Evolutionary conservation across 805 yeast genomes (phyloP), one percentile per base, ranked within the genome.

Genomic region (Kodamaea hsintzibuensis): DNA sequence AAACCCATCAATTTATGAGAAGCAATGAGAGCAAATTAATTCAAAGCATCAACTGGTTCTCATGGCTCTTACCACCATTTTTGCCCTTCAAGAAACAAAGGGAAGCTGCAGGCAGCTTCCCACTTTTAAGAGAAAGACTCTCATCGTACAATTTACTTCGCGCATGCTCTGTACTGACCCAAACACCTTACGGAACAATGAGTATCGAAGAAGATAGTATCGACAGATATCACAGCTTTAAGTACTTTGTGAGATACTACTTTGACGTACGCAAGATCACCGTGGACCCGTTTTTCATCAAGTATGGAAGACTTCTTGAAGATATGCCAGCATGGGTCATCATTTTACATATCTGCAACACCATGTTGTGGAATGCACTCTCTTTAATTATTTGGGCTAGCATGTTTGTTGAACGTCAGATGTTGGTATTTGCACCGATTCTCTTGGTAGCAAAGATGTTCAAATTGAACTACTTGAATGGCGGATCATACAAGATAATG

Each of bases 201-300:
- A 17, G 52, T 40, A n/a, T 27, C 8, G 47, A 49, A 22, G 42
- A 52, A 58, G 7, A 30, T 49, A 39, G 22, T 35, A 38, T 47
- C 55, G 37, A 50, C 49, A 47, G 43, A 14, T 55, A 42, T 19
- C 47, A 55, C 7, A 43, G 43, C 17, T 57, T 61, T 52, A 38
- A 55, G 50, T 52, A 42, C 42, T 59, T 59, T 42, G 55, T 60
- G 13, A 57, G 57, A 27, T 60, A 62, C 38, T 70, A 68, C 52
- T 60, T 61, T 33, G 68, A 59, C 54, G 60, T 60, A 48, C 64
- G 60, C 39, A 52, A 55, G 40, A 46, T 67, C 27, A 49, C 54
- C 17, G 59, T 62, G 39, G 72, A 69, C 55, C 70, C 71, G 7
- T 48, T 59, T 27, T 70, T 67, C 57, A 62, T 57, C 44, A 54